A percentile compares a stretch with the other conserved stretches of the same genome.
These are phyloP conservation scores for Leccinum subgranulosum DNA, from an alignment of 768 basidiomycete genomes.

Conservation along the genomic window DNA sequence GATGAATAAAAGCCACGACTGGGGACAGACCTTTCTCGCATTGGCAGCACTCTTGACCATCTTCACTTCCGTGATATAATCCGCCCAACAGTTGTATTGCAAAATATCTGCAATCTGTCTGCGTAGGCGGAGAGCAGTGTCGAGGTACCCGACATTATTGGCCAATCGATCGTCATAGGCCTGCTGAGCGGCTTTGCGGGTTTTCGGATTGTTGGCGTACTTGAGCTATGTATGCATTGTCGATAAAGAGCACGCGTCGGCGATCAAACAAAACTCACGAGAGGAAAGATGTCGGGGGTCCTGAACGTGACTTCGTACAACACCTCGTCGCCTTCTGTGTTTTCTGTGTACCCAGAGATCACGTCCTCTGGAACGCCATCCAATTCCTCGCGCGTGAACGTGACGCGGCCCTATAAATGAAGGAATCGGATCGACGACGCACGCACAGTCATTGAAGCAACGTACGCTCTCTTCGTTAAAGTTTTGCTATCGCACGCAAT, in stretches of 20 bases:
- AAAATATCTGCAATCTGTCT: constrained; percentile 65
- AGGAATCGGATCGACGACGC: not conserved
- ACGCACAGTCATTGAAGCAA: not conserved
- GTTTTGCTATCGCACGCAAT: constrained; percentile 42
- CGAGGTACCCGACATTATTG: constrained; percentile 68
- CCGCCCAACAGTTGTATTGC: constrained; percentile 78
- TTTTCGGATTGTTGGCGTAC: constrained; percentile 68
- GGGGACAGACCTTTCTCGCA: constrained; percentile 48
- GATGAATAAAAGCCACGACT: not conserved
- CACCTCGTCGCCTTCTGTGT: constrained; percentile 51
- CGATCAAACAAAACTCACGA: constrained; percentile 42
- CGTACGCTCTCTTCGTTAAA: constrained; percentile 82
- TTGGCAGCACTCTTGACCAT: constrained; percentile 75
- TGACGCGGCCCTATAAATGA: constrained; percentile 49
- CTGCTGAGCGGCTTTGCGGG: constrained; percentile 63
- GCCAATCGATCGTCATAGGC: constrained; percentile 66
- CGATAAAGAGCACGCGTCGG: not conserved
- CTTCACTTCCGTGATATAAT: constrained; percentile 80
- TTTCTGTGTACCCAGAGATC: constrained; percentile 68
- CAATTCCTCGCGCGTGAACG: constrained; percentile 69
- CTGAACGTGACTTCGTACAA: constrained; percentile 75
- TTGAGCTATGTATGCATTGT: constrained; percentile 57
- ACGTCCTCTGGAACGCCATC: constrained; percentile 80
- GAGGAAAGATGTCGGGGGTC: constrained; percentile 75
- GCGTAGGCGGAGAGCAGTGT: constrained; percentile 66